Evolutionary conservation across 163 green algal genomes (phyloP).

Genomic region (Chlorella variabilis): DNA sequence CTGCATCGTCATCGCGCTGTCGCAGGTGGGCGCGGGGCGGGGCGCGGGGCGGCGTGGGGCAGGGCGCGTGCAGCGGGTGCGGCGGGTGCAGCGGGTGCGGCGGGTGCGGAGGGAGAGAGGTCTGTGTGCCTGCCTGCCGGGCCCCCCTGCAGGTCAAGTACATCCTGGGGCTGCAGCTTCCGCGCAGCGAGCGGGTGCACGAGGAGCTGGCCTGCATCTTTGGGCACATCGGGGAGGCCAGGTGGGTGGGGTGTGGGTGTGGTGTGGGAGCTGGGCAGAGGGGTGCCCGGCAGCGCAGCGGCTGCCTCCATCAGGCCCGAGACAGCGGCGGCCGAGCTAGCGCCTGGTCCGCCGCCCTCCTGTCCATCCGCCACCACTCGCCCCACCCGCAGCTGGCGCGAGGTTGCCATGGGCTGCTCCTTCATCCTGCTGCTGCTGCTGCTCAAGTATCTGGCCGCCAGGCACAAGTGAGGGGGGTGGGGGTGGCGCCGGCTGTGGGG

Average conservation of each 20-base stretch:
- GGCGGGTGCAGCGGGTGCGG: too few relatives aligned
- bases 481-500: not conserved
- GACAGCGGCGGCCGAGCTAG: too few relatives aligned
- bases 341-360: too few relatives aligned
- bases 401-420: conserved; percentile 5
- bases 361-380: too few relatives aligned
- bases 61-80: not conserved
- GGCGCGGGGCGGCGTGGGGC: not conserved
- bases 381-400: conserved; percentile 6
- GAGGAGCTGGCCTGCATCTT: conserved; percentile 54
- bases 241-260: conserved; percentile 44
- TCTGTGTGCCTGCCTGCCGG: not conserved
- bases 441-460: conserved; percentile 50
- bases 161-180: conserved; percentile 60
- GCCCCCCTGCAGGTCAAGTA: conserved; percentile 59
- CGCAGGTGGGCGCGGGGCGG: conserved; percentile 59
- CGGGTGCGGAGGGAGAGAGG: too few relatives aligned
- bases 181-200: conserved; percentile 47
- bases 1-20: conserved; percentile 89
- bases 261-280: too few relatives aligned
- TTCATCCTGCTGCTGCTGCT: conserved; percentile 28
- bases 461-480: not conserved
- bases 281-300: too few relatives aligned
- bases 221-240: conserved; percentile 48
- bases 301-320: too few relatives aligned